Evolutionary conservation across 148 eudicot genomes (phyloP), one percentile per base, ranked within the genome.

Genomic region (Fallopia convolvulus): DNA sequence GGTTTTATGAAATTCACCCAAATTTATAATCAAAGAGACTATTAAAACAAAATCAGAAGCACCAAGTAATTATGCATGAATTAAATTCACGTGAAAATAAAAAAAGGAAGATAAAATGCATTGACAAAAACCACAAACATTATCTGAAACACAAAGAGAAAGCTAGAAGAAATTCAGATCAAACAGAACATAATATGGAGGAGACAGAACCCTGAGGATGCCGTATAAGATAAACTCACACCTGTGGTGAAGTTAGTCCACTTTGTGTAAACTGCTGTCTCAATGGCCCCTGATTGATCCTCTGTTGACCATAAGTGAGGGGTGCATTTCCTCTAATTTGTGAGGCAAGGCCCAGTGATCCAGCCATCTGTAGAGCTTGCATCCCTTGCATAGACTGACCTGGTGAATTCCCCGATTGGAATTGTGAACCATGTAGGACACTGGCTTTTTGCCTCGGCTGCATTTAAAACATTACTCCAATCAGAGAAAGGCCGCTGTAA

Each of bases 391-490:
- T 70, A 32, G 94, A 76, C 74, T 90, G 91, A 17, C 92, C 97
- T n/a, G 89, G 75, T 6, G 89, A 77, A 87, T 83, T 92, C 56
- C 89, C 87, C 2, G 79, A 81, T 79, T 84, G 89, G 81, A 88
- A 87, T 81, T 92, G 98, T 65, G 98, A 83, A 46, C 93, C 93
- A 82, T 90, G 98, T 52, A 87, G 82, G 53, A 90, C 76, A 63
- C 85, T 90, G 30, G 93, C 77, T 82, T 88, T 90, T 75, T 92
- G 98, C 75, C 97, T 85, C 70, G 98, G 93, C 98, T 94, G 84
- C 84, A 86, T 60, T 44, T 47, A 85, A 85, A 61, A 83, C 20
- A 20, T 60, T 75, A 81, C 65, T 50, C 26, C 18, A 68, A 70
- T 60, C 74, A 76, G 81, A 83, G 26, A 55, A 63, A 72, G 33